Evolutionary conservation across 2,329 filamentous ascomycete genomes (phyloP), one percentile per base, ranked within the genome.

Genomic region (Beauveria varroae): DNA sequence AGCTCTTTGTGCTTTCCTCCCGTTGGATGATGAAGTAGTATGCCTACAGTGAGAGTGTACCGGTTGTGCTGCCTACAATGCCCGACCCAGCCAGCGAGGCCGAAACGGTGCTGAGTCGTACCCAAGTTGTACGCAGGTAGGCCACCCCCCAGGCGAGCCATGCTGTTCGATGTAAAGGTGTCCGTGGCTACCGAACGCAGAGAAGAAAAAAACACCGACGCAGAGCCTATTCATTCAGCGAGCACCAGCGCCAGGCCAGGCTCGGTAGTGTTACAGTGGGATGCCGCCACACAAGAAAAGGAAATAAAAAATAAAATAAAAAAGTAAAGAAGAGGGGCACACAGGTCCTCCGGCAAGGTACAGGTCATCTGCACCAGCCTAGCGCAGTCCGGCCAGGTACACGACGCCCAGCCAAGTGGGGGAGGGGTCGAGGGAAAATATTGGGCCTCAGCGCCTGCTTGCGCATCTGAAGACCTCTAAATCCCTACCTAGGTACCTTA

Each of bases 331-430:
- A 53, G 57, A 44, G 57, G 57, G 49, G 47, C 57, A 34, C 20
- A 49, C 14, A 41, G 46, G 56, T 37, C 43, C 44, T 26, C 53
- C 20, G n/a, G 26, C 57, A 72, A 73, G 71, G 71, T 70, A 73
- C 71, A 73, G 69, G 71, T 72, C 71, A 73, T 70, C 71, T 72
- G 70, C 71, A 63, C 70, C 52, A 67, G 62, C 51, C 70, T 68
- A 68, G 70, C 68, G 70, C 65, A 67, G 67, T 66, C 68, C 64
- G 68, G 70, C 67, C 70, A 72, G 71, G 70, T 71, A 71, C 70
- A 71, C 68, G 69, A 69, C 68, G 67, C 64, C 65, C 65, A 55
- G 51, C 26, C 49, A 43, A 46, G 41, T 52, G 34, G 60, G 51
- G 53, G 22, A 53, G 44, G 53, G 50, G 51, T 55, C 51, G 51